A percentile compares a stretch with the other conserved stretches of the same genome.
These are phyloP conservation scores for Kwoniella dendrophila DNA, from an alignment of 768 basidiomycete genomes.

Conservation along the genomic window DNA sequence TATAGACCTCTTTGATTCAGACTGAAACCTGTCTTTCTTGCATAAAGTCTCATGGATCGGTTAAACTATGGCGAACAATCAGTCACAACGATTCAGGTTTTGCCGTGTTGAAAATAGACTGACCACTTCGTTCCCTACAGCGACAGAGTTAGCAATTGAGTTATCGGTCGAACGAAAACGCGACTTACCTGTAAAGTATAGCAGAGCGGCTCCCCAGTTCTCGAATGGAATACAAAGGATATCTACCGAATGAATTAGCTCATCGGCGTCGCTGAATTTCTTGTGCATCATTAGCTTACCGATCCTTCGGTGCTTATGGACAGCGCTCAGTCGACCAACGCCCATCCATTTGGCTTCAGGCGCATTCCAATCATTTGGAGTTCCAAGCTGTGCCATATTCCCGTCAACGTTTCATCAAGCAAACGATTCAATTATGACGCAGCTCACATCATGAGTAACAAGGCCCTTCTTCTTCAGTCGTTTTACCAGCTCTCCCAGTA, in stretches of 20 bases:
- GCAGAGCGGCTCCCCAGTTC: slow-evolving; percentile 75
- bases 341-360: slow-evolving; percentile 82
- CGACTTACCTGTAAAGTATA: slow-evolving; percentile 81
- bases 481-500: slow-evolving; percentile 66
- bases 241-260: slow-evolving; percentile 58
- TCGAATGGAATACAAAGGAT: slow-evolving; percentile 79
- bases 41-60: slow-evolving; percentile 81
- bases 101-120: slow-evolving; percentile 43
- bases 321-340: slow-evolving; percentile 64
- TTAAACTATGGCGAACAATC: slow-evolving; percentile 68
- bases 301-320: slow-evolving; percentile 68
- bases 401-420: background rate
- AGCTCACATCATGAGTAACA: slow-evolving; percentile 67
- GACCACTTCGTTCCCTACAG: slow-evolving; percentile 86
- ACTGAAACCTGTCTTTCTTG: slow-evolving; percentile 75
- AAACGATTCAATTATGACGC: background rate
- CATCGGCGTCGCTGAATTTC: background rate
- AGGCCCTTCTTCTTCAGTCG: slow-evolving; percentile 65
- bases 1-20: slow-evolving; percentile 86
- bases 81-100: background rate
- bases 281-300: slow-evolving; percentile 52
- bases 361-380: slow-evolving; percentile 68
- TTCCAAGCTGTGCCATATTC: slow-evolving; percentile 60
- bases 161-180: background rate
- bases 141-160: background rate